A percentile compares a stretch with the other conserved stretches of the same genome.
Conservation (phyloP, 139 green algal species). For the Zygnema circumcarinatum region DNA sequence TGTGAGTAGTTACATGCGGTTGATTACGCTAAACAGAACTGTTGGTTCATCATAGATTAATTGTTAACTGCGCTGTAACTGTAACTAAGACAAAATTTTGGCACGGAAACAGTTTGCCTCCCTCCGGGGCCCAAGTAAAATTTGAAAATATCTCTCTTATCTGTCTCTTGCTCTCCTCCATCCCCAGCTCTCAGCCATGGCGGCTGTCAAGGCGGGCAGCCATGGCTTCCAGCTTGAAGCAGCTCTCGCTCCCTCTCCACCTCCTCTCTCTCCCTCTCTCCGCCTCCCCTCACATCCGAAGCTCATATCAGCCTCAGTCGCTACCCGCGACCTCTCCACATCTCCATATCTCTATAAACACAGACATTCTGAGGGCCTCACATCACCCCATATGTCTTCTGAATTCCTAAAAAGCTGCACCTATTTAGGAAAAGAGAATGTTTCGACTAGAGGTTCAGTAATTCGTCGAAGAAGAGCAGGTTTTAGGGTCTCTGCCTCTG, state of each 20-base stretch:
- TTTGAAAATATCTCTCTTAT: not conserved
- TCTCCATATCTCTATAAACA: not conserved
- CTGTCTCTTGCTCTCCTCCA: not conserved
- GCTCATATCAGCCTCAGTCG: not conserved
- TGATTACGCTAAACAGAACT: not conserved
- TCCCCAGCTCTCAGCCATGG: not conserved
- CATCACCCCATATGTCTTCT: not conserved
- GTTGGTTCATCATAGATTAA: not conserved
- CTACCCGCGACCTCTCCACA: not conserved
- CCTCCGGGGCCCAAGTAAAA: not conserved
- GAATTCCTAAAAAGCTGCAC: not conserved
- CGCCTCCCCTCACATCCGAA: not conserved
- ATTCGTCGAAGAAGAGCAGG: not conserved
- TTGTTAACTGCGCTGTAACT: not conserved
- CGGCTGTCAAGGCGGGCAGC: too few species aligned
- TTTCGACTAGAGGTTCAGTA: not conserved
- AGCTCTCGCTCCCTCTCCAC: not conserved
- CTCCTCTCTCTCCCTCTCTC: not conserved
- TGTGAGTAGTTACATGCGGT: too few species aligned
- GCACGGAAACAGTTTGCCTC: too few species aligned
- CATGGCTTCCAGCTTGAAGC: too few species aligned
- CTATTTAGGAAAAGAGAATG: not conserved
- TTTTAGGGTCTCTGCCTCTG: not conserved
- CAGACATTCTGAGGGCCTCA: not conserved
- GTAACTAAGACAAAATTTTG: too few species aligned